Evolutionary conservation across 2,329 filamentous ascomycete genomes (phyloP).

Genomic region (Tolypocladium inflatum): DNA sequence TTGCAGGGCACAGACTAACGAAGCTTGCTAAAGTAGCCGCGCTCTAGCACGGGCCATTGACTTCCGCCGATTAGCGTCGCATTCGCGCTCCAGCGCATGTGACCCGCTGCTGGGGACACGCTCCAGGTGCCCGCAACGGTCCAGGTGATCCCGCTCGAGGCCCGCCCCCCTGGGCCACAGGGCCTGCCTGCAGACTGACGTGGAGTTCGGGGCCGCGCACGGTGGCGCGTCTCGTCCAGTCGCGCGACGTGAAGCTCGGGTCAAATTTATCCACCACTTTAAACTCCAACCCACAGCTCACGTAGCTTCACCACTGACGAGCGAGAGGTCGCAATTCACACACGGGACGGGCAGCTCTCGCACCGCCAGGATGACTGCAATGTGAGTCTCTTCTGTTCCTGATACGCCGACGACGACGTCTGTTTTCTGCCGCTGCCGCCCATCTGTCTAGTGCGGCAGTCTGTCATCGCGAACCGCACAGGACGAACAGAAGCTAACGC

Average conservation of each 20-base stretch:
- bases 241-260: neutral
- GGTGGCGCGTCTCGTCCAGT: neutral
- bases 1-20: neutral
- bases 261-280: neutral
- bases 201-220: no score
- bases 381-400: slow-evolving; percentile 17
- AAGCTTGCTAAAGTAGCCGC: fast-evolving
- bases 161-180: no score
- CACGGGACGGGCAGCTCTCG: neutral
- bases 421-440: neutral
- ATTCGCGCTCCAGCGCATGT: neutral
- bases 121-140: neutral
- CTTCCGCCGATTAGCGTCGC: neutral
- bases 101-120: neutral
- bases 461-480: neutral
- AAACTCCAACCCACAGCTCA: neutral
- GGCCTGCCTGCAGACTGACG: no score
- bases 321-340: neutral
- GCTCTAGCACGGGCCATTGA: neutral
- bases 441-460: neutral
- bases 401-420: neutral
- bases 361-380: slow-evolving; percentile 25
- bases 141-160: neutral
- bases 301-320: neutral
- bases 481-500: neutral